A percentile compares a stretch with the other conserved stretches of the same genome.
These are phyloP conservation scores for Fusarium verticillioides DNA, from an alignment of 2,329 filamentous ascomycete genomes.

Conservation along the genomic window DNA sequence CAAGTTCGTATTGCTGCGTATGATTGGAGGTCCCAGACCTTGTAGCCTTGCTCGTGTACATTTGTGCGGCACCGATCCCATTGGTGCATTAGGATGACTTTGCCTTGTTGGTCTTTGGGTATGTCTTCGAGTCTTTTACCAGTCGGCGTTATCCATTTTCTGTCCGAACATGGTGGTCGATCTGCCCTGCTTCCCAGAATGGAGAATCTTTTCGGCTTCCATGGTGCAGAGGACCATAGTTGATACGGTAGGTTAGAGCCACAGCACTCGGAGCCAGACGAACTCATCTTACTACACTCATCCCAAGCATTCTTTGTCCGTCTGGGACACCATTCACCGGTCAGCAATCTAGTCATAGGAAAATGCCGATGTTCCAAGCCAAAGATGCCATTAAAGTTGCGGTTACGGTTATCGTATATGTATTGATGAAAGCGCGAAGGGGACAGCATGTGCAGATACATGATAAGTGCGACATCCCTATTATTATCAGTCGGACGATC, in stretches of 20 bases:
- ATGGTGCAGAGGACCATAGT: background rate
- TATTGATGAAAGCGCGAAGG: background rate
- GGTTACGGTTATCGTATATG: background rate
- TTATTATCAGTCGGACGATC: accelerated
- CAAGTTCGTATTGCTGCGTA: background rate
- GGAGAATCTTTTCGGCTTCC: background rate
- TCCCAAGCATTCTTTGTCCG: background rate
- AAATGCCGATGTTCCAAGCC: slow-evolving; percentile 5
- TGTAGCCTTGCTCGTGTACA: background rate
- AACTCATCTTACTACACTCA: background rate
- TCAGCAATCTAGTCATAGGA: background rate
- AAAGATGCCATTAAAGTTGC: background rate
- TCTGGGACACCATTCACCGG: background rate
- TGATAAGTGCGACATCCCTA: slow-evolving; percentile 10
- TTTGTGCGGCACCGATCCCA: slow-evolving; percentile 1
- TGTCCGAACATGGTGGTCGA: background rate
- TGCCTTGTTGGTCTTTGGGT: background rate
- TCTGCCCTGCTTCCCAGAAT: background rate
- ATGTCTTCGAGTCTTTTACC: accelerated
- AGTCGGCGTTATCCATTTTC: background rate
- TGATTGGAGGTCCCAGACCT: background rate
- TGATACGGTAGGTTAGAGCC: slow-evolving; percentile 1
- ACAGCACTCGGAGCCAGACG: background rate
- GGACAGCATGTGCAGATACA: slow-evolving; percentile 11
- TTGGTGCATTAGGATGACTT: background rate